phyloP scores from a whole-genome alignment of 331 rosid genomes.

The Quercus lobata region DNA sequence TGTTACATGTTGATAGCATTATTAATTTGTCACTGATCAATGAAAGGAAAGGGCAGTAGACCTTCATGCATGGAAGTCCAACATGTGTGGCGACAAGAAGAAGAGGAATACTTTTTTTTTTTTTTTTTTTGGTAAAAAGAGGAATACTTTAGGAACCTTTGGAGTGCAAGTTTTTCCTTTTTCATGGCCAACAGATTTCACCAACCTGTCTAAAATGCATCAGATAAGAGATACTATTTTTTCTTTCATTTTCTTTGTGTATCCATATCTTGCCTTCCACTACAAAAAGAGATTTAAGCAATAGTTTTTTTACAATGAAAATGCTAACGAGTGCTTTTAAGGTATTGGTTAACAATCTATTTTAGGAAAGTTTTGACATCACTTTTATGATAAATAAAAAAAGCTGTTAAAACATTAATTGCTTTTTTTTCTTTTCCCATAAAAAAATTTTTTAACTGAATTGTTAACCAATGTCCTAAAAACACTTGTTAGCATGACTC shows the following conservation, averaged over 20 bases:
- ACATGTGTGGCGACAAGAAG: not conserved
- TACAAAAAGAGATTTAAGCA: no score
- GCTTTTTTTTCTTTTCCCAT: no score
- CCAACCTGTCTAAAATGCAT: no score
- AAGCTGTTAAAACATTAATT: no score
- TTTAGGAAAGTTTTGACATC: no score
- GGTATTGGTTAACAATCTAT: no score
- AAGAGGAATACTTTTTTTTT: not conserved
- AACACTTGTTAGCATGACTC: no score
- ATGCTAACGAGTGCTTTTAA: no score
- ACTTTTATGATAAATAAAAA: no score
- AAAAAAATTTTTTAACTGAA: rapidly evolving
- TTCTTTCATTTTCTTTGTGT: not conserved
- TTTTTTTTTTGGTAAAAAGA: not conserved
- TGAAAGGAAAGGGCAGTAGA: not conserved
- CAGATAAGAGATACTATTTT: not conserved
- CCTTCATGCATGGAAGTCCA: not conserved
- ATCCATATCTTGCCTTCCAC: not conserved
- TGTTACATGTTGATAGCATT: not conserved
- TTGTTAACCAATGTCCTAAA: no score
- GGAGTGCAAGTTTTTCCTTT: not conserved
- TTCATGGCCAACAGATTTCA: not conserved
- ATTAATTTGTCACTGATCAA: not conserved
- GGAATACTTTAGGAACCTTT: not conserved
- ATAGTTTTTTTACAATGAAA: no score